Evolutionary conservation across 192 early-diverging fungal genomes (phyloP).

Genomic region (Coemansia sp.): DNA sequence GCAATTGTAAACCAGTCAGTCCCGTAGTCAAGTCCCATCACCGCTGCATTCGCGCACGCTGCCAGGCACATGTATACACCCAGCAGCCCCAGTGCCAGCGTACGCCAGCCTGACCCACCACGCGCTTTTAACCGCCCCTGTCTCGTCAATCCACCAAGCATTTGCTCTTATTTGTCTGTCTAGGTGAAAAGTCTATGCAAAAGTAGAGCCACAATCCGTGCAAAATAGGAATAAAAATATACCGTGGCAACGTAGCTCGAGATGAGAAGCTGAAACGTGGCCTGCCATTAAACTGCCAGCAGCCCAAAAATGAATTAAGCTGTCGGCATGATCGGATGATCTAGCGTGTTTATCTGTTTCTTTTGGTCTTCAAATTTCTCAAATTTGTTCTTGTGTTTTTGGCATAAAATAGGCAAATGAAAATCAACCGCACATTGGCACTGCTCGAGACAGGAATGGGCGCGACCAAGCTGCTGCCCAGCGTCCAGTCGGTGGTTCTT

Average conservation of each 20-base stretch:
- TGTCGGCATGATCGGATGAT: slow-evolving; percentile 4
- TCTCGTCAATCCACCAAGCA: slow-evolving; percentile 1
- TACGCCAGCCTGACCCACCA: background rate
- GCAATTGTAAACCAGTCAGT: slow-evolving; percentile 97
- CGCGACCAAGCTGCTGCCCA: slow-evolving; percentile 38
- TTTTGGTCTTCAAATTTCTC: background rate
- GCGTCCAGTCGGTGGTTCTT: slow-evolving; percentile 38
- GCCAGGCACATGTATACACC: slow-evolving; percentile 6
- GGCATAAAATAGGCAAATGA: slow-evolving; percentile 22
- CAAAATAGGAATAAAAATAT: background rate
- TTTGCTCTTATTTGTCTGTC: background rate
- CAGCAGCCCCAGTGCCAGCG: slow-evolving; percentile 7
- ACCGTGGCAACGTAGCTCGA: background rate
- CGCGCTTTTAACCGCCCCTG: slow-evolving; percentile 1
- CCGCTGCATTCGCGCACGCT: slow-evolving; percentile 57
- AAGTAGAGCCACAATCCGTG: background rate
- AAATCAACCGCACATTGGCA: slow-evolving; percentile 44
- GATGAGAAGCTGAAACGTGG: background rate
- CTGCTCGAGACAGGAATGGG: slow-evolving; percentile 40
- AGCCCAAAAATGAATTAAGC: background rate
- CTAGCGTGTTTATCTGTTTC: background rate
- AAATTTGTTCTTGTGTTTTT: slow-evolving; percentile 1
- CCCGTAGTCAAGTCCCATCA: slow-evolving; percentile 96
- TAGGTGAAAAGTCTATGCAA: background rate
- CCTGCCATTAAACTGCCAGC: background rate